Evolutionary conservation across 2,329 filamentous ascomycete species (phyloP).

Genomic region (Nemania abortiva): DNA sequence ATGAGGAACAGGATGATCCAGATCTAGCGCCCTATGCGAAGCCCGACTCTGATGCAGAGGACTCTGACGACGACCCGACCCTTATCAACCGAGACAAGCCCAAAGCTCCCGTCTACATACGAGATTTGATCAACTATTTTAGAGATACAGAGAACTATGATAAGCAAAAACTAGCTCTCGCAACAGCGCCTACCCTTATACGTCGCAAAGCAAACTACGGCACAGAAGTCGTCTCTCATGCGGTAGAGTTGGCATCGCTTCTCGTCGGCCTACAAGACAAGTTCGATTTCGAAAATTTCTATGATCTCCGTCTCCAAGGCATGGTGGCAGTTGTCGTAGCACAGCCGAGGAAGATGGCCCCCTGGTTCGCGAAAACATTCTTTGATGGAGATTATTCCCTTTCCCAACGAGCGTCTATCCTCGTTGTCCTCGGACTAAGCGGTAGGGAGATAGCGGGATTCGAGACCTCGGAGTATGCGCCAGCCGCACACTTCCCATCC

Average conservation of each 20-base stretch:
- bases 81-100: constrained; percentile 85
- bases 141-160: constrained; percentile 87
- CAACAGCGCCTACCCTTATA: constrained; percentile 82
- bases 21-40: constrained; percentile 84
- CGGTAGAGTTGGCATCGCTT: constrained; percentile 80
- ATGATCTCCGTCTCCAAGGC: constrained; percentile 79
- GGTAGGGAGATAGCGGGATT: constrained; percentile 88
- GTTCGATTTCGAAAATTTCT: constrained; percentile 83
- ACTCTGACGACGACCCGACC: constrained; percentile 93
- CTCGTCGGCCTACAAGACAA: constrained; percentile 87
- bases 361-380: constrained; percentile 85
- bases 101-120: constrained; percentile 88
- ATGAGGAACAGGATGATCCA: constrained; percentile 68
- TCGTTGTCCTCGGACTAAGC: constrained; percentile 84
- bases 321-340: constrained; percentile 86
- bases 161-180: constrained; percentile 81
- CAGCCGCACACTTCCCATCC: constrained; percentile 76
- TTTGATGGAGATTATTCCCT: constrained; percentile 94
- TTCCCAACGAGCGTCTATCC: constrained; percentile 82
- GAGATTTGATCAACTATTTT: constrained; percentile 83
- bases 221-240: constrained; percentile 86
- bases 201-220: constrained; percentile 90
- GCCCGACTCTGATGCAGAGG: constrained; percentile 87
- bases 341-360: constrained; percentile 80
- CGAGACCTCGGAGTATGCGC: constrained; percentile 66